phyloP scores from a whole-genome alignment of 164 flowering plant species.

The Stephania yunnanensis region DNA sequence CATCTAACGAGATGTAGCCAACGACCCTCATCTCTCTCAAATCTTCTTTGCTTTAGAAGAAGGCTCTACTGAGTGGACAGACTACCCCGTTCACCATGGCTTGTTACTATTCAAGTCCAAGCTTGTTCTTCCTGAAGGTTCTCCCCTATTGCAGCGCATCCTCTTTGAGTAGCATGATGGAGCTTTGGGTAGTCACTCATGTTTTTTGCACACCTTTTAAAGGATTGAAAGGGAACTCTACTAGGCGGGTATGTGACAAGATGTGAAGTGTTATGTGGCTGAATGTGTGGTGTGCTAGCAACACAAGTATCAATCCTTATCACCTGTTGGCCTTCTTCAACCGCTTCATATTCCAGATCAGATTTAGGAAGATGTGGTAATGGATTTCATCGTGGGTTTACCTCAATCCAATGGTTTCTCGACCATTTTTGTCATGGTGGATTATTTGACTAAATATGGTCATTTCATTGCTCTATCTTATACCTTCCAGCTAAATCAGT shows the following conservation, averaged over 20 bases:
- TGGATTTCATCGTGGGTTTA: neutral
- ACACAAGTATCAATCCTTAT: neutral
- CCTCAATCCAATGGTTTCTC: no score
- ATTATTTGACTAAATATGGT: no score
- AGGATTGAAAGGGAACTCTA: neutral
- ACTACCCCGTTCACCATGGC: neutral
- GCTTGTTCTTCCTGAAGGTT: neutral
- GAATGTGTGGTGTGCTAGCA: neutral
- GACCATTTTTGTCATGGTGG: no score
- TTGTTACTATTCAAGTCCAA: neutral
- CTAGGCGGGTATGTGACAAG: conserved; percentile 9
- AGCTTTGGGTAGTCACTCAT: neutral
- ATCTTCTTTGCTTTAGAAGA: no score
- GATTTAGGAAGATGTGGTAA: neutral
- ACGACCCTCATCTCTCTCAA: no score
- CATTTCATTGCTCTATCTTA: no score
- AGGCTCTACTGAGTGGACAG: no score
- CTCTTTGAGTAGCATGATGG: neutral
- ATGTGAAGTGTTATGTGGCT: no score
- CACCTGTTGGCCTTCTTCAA: neutral
- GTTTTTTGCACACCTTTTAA: neutral
- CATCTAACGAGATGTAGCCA: neutral
- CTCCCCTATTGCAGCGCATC: neutral
- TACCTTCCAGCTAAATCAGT: no score
- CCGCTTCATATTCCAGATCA: neutral